phyloP scores from a whole-genome alignment of 2,329 filamentous ascomycete species.

The Fusarium sp. region DNA sequence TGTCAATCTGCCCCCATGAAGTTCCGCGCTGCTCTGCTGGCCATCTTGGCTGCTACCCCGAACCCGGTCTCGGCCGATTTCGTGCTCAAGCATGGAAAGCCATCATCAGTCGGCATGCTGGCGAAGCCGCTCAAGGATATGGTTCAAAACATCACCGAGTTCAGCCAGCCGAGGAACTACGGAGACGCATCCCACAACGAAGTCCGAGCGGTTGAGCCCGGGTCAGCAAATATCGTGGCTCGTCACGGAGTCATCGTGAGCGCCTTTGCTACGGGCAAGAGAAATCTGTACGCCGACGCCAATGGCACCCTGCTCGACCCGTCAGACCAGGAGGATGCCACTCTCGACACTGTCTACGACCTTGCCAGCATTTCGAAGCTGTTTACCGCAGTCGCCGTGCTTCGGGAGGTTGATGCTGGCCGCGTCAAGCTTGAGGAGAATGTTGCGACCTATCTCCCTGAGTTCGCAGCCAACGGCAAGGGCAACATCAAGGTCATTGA shows the following conservation, averaged over 20 bases:
- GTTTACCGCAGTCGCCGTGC: constrained; percentile 47
- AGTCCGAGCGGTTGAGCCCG: constrained; percentile 40
- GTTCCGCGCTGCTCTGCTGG: neutral
- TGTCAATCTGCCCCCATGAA: neutral
- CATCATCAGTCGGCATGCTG: neutral
- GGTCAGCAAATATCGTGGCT: constrained; percentile 13
- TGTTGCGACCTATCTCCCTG: neutral
- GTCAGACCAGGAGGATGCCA: constrained; percentile 41
- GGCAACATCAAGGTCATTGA: neutral
- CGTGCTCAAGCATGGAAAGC: neutral
- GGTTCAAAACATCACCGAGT: neutral
- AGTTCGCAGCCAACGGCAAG: neutral
- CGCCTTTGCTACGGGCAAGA: constrained; percentile 40
- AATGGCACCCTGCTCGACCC: constrained; percentile 44
- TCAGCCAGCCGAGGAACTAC: constrained; percentile 12
- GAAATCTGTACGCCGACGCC: constrained; percentile 26
- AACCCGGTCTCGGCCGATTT: neutral
- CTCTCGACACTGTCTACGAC: constrained; percentile 50
- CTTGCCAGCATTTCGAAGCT: constrained; percentile 51
- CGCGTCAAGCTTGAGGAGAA: neutral
- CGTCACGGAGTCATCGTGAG: constrained; percentile 33
- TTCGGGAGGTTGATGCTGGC: constrained; percentile 44
- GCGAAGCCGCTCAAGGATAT: neutral
- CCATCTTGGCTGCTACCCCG: neutral
- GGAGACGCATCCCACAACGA: constrained; percentile 10